Percentiles rank a stretch among this genome's conserved stretches.
phyloP scores from a whole-genome alignment of 129 eudicot species.

The Ambrosia artemisiifolia region DNA sequence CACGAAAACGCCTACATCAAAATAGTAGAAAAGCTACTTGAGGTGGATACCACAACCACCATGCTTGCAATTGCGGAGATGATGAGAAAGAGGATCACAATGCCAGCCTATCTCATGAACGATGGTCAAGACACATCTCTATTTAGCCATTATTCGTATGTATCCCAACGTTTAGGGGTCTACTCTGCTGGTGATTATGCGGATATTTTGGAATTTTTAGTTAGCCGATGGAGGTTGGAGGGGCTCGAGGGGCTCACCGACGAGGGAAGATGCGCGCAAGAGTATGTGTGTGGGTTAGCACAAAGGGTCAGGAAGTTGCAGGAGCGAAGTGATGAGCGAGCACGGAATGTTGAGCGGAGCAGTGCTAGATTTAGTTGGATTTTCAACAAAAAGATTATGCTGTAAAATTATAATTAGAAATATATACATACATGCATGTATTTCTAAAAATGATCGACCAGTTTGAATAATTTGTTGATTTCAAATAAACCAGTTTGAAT shows the following conservation, averaged over 20 bases:
- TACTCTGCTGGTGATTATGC: constrained; percentile 49
- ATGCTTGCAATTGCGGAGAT: constrained; percentile 41
- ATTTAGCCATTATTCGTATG: constrained; percentile 36
- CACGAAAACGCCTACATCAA: constrained; percentile 46
- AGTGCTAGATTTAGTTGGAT: constrained; percentile 51
- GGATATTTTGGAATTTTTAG: constrained; percentile 41
- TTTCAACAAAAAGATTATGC: constrained; percentile 39
- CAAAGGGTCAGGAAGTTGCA: constrained; percentile 46
- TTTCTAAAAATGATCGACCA: too few species aligned
- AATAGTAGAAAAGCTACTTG: constrained; percentile 45
- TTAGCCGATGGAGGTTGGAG: constrained; percentile 47
- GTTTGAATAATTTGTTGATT: too few species aligned
- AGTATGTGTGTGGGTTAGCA: constrained; percentile 51
- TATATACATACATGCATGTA: background rate
- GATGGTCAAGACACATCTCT: constrained; percentile 44
- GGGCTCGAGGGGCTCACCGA: constrained; percentile 36
- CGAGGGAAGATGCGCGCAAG: constrained; percentile 49
- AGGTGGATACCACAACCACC: constrained; percentile 43
- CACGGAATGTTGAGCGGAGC: constrained; percentile 29
- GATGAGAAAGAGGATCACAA: constrained; percentile 44
- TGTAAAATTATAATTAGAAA: constrained; percentile 6
- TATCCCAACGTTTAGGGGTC: constrained; percentile 34
- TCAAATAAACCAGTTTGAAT: too few species aligned
- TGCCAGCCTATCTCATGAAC: constrained; percentile 50
- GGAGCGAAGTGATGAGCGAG: constrained; percentile 47